Evolutionary conservation across 306 rosid species (phyloP).

Genomic region (Castanea mollissima): DNA sequence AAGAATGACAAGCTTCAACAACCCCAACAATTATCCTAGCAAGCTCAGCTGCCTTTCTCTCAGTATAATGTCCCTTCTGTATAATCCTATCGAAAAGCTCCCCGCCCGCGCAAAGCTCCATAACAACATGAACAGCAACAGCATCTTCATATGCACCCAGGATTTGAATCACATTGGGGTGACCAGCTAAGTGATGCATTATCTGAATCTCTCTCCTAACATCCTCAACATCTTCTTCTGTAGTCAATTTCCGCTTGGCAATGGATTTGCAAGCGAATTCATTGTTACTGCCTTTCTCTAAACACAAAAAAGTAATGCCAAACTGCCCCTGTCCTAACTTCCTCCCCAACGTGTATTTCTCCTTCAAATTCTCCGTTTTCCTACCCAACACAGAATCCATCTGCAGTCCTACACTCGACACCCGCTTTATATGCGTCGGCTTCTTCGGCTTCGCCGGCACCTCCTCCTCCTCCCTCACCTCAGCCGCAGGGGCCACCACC

Average conservation of each 20-base stretch:
- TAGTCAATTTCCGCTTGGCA: conserved; percentile 75
- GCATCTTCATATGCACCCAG: conserved; percentile 79
- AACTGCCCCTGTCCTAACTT: conserved; percentile 95
- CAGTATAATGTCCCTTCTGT: conserved; percentile 85
- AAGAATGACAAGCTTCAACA: conserved; percentile 78
- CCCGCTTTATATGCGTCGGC: conserved; percentile 58
- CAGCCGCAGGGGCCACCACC: not conserved
- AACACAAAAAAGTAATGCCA: conserved; percentile 74
- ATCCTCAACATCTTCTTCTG: conserved; percentile 89
- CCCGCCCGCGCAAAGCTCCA: conserved; percentile 94
- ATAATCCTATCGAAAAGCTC: conserved; percentile 90
- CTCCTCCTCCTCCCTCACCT: conserved; percentile 16
- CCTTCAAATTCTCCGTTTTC: conserved; percentile 69
- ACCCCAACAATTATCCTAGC: conserved; percentile 74
- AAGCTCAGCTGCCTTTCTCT: conserved; percentile 80
- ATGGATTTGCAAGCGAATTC: conserved; percentile 87
- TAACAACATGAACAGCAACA: conserved; percentile 79
- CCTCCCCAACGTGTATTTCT: conserved; percentile 64
- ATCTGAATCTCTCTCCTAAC: conserved; percentile 92
- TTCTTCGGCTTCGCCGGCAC: conserved; percentile 36
- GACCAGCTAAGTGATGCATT: conserved; percentile 94
- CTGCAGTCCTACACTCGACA: conserved; percentile 66
- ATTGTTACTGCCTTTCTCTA: conserved; percentile 52
- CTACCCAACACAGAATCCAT: conserved; percentile 75
- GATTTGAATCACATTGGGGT: conserved; percentile 83